Conservation (phyloP, 148 eudicot species). For the Tetragonia tetragonoides region DNA sequence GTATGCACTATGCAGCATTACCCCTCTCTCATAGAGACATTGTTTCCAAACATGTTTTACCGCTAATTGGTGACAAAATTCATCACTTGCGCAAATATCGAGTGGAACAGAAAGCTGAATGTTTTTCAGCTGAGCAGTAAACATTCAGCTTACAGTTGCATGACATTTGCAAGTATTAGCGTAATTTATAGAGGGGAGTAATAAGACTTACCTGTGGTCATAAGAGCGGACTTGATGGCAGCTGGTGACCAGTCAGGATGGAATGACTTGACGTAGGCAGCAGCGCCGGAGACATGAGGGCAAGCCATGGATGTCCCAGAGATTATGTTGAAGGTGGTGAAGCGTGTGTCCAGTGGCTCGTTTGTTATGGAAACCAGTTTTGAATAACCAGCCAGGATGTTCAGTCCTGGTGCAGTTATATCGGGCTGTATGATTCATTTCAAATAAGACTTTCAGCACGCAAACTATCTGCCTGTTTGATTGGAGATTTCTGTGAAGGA, state of each 20-base stretch:
- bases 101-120: too few species aligned
- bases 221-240: constrained; percentile 83
- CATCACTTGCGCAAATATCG: too few species aligned
- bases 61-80: too few species aligned
- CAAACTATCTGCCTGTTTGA: not conserved
- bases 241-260: constrained; percentile 88
- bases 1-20: too few species aligned
- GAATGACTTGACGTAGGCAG: constrained; percentile 70
- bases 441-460: not conserved
- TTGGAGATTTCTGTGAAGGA: not conserved
- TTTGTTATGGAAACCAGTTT: constrained; percentile 38
- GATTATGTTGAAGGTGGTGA: constrained; percentile 38
- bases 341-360: constrained; percentile 35
- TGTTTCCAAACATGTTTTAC: too few species aligned
- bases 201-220: constrained; percentile 68
- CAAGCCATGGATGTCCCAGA: constrained; percentile 91
- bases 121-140: too few species aligned
- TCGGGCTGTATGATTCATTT: constrained; percentile 53
- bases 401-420: constrained; percentile 72
- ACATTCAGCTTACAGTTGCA: too few species aligned
- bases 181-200: not conserved
- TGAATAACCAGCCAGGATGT: constrained; percentile 70
- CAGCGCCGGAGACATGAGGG: constrained; percentile 77
- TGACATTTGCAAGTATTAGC: too few species aligned
- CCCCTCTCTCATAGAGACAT: too few species aligned